phyloP scores from a whole-genome alignment of 495 filamentous ascomycete species.

The Xylaria longipes region DNA sequence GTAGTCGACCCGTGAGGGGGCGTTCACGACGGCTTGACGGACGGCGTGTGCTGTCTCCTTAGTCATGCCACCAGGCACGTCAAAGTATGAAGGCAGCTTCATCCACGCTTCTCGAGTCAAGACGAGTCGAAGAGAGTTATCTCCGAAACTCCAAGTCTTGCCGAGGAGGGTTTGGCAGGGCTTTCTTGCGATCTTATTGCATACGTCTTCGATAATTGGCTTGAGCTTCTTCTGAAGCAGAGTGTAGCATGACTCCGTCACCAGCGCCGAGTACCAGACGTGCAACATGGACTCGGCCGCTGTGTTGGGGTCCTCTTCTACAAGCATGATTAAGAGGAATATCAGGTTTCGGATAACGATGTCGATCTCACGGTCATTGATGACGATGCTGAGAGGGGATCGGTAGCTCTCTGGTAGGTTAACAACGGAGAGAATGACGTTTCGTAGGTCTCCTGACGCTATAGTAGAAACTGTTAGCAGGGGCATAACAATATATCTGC shows the following conservation, averaged over 20 bases:
- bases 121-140: slow-evolving; percentile 25
- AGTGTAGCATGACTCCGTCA: slow-evolving; percentile 5
- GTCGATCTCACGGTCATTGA: slow-evolving; percentile 7
- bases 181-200: slow-evolving; percentile 29
- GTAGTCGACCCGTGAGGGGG: slow-evolving; percentile 31
- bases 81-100: slow-evolving; percentile 28
- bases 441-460: slow-evolving; percentile 9
- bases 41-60: slow-evolving; percentile 22
- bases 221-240: slow-evolving; percentile 14
- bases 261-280: slow-evolving; percentile 10
- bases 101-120: slow-evolving; percentile 31
- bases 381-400: slow-evolving; percentile 3
- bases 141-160: slow-evolving; percentile 35
- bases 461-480: slow-evolving; percentile 50
- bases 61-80: slow-evolving; percentile 29
- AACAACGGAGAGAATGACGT: slow-evolving; percentile 4
- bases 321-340: slow-evolving; percentile 10
- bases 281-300: slow-evolving; percentile 7
- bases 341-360: slow-evolving; percentile 13
- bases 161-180: slow-evolving; percentile 3
- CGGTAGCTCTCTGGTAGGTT: not conserved
- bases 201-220: slow-evolving; percentile 21
- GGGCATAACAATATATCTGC: slow-evolving; percentile 24
- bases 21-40: slow-evolving; percentile 31
- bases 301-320: not conserved